A percentile compares a stretch with the other conserved stretches of the same genome.
Conservation (phyloP, 139 green algal species). For the Klebsormidium nitens region DNA sequence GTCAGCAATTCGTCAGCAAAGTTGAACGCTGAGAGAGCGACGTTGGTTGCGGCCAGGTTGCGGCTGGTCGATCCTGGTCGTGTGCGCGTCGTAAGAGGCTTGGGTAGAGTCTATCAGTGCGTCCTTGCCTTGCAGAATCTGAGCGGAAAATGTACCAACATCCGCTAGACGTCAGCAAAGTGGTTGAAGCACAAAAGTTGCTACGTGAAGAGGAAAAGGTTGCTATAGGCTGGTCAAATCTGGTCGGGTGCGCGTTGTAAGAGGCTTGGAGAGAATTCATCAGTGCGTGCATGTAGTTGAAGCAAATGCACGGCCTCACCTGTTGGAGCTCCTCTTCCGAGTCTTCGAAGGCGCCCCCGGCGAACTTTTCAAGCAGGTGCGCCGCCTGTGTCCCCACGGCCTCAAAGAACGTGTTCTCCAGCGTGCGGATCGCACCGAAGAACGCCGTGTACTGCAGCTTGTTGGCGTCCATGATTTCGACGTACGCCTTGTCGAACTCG, state of each 20-base stretch:
- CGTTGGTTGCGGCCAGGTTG: too few relatives aligned
- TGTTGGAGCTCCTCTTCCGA: background rate
- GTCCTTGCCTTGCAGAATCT: conserved; percentile 46
- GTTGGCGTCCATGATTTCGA: conserved; percentile 60
- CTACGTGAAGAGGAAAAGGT: too few relatives aligned
- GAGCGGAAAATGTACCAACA: too few relatives aligned
- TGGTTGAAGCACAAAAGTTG: too few relatives aligned
- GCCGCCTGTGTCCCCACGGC: conserved; percentile 1
- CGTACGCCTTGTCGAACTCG: conserved; percentile 73
- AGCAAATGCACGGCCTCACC: too few relatives aligned
- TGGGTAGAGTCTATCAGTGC: conserved; percentile 46
- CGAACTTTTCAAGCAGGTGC: conserved; percentile 17
- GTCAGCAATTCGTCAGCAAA: too few relatives aligned
- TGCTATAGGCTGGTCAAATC: conserved; percentile 66
- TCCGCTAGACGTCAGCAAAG: too few relatives aligned
- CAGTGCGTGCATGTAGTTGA: conserved; percentile 46
- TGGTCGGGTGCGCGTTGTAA: conserved; percentile 59
- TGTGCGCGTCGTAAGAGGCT: conserved; percentile 61
- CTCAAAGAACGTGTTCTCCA: conserved; percentile 37
- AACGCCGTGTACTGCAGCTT: conserved; percentile 60
- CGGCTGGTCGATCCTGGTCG: conserved; percentile 58
- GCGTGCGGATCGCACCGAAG: conserved; percentile 18
- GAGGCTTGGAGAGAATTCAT: conserved; percentile 49
- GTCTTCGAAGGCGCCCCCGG: conserved; percentile 18
- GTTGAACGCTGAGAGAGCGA: too few relatives aligned